phyloP scores from a whole-genome alignment of 495 filamentous ascomycete species.

The Daldinia bambusicola region DNA sequence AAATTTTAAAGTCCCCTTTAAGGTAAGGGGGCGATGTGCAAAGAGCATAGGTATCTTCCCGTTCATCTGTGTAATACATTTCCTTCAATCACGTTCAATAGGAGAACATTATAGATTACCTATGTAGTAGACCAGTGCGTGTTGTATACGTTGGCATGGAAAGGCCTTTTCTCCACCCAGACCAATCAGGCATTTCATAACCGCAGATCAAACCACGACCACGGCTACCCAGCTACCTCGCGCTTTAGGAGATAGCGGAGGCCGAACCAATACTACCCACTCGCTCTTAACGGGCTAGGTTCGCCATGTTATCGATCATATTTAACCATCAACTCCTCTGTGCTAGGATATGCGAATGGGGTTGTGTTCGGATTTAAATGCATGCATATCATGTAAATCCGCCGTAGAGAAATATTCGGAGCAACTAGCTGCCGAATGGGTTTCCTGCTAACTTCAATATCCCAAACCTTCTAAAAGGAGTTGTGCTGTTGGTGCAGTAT shows the following conservation, averaged over 20 bases:
- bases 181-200: neutral
- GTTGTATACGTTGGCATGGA: neutral
- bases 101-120: neutral
- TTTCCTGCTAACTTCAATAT: neutral
- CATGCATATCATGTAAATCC: neutral
- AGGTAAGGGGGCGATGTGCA: no score
- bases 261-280: neutral
- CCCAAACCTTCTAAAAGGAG: neutral
- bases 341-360: neutral
- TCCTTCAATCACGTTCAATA: neutral
- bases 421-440: neutral
- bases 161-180: neutral
- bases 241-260: neutral
- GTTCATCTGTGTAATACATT: no score
- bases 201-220: neutral
- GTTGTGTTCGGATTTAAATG: neutral
- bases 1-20: no score
- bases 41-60: no score
- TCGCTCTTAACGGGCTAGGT: neutral
- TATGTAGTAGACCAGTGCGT: no score
- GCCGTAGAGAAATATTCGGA: neutral
- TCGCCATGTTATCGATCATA: neutral
- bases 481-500: neutral
- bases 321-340: neutral
- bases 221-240: neutral